Conservation (phyloP, 2,329 filamentous ascomycete species). For the Microcyclosporella mali region DNA sequence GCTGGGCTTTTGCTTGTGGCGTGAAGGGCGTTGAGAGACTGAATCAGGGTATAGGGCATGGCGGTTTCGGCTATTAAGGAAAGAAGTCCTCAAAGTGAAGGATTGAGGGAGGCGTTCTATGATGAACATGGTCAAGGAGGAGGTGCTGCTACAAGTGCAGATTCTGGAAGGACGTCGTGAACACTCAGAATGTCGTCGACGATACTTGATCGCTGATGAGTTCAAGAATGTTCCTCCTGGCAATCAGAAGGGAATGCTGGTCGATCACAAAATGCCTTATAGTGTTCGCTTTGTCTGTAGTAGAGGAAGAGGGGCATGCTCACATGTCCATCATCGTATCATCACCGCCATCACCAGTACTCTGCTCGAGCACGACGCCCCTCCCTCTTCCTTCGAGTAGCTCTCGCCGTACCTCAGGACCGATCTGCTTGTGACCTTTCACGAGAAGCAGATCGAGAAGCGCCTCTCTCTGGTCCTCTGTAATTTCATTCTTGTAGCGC, state of each 20-base stretch:
- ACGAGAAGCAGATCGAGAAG: conserved; percentile 79
- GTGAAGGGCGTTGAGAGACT: not conserved
- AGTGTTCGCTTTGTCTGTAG: not conserved
- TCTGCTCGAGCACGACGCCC: conserved; percentile 62
- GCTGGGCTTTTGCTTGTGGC: not conserved
- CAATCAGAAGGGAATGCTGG: no score
- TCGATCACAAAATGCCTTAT: not conserved
- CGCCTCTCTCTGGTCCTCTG: conserved; percentile 87
- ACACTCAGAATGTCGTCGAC: no score
- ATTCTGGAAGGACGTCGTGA: no score
- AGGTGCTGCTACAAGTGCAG: no score
- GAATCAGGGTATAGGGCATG: not conserved
- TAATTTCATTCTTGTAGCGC: conserved; percentile 91
- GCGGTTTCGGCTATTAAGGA: not conserved
- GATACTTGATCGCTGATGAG: no score
- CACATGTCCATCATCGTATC: conserved; percentile 71
- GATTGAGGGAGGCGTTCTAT: no score
- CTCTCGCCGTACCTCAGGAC: conserved; percentile 84
- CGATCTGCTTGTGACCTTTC: conserved; percentile 80
- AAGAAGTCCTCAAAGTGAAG: no score
- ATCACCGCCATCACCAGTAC: conserved; percentile 59
- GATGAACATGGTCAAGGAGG: no score
- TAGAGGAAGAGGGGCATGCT: not conserved
- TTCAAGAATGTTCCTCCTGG: no score
- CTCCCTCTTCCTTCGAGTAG: conserved; percentile 80